Base-by-base conservation (phyloP, 2,329 filamentous ascomycete genomes). In the Sclerotiophoma versabilis region DNA sequence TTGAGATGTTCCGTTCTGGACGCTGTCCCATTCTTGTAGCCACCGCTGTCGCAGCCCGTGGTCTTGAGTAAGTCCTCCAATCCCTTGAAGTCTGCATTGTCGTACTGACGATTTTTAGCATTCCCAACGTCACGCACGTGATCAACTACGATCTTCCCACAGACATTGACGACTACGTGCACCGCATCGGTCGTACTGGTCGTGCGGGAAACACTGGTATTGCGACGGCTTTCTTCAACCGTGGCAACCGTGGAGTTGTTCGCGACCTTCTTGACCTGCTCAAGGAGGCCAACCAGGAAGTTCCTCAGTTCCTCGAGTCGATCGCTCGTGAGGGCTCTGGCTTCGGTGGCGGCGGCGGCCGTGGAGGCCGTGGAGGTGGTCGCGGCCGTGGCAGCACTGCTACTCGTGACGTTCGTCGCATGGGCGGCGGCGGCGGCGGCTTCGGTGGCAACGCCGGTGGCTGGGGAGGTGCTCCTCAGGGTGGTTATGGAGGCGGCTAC, bases 81-180 rank as follows among this genome's bases (percentile, higher is more conserved):
- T 14, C 20, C 25, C 36, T 33, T n/a, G 27, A 5, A 37, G 5
- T 34, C 14, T 15, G 1, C 32, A n/a, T 30, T 14, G 11, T 30
- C 29, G n/a, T n/a, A n/a, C n/a, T n/a, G n/a, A n/a, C n/a, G 17
- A 34, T 4, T 34, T 19, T 12, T 41, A n/a, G 98, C 83, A 97
- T 99, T 34, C 92, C 93, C 11, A 96, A 97, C 32, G 95, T 99
- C 58, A 93, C 87, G 36, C 95, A 99, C 79, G 95, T 99, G 42
- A 87, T 99, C 84, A 99, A 99, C 84, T 99, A 99, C 78, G 95
- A 99, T 77, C 85, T 99, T n/a, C 95, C 95, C 43, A 97, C 93
- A 51, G 95, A 98, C 73, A 96, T 98, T 70, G 95, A 98, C 71
- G 95, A 98, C 79, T 99, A 99, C 69, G 95, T 99, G 54, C 95